Base-by-base conservation (phyloP, 768 basidiomycete genomes). In the Tylopilus rubrobrunneus region DNA sequence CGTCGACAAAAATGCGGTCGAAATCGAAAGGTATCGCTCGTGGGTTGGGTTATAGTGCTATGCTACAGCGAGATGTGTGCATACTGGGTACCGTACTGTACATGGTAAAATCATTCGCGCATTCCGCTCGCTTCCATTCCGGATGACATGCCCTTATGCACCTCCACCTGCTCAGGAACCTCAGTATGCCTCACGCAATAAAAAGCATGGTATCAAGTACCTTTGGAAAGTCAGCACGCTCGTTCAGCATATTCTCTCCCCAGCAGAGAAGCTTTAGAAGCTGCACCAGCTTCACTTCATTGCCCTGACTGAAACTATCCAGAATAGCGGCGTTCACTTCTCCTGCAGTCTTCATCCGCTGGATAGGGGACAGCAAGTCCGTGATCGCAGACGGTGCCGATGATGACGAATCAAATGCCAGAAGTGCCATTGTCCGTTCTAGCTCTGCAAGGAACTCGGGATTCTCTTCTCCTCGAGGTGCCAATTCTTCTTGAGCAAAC, bases 291-390 rank as follows among this genome's bases (percentile, higher is more conserved):
- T 96, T 97, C 52, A 95, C 91, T 31, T 31, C 31, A 31, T 31
- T 31, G 31, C 31, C 31, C 10, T 31, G 31, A 31, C 31, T 89
- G 57, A 93, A 76, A 64, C 87, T 89, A 64, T 94, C 91, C 66
- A 99, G 74, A 51, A 99, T 96, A 31, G 96, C 95, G 1, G 91
- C 88, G 66, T 99, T 99, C 67, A 98, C 85, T 73, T 96, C 92
- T 21, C 89, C 86, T 1, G 95, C 95, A n/a, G 95, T 96, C 73
- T 88, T 89, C 82, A 92, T 81, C 47, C 96, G 80, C 68, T 98
- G 94, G 21, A 84, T 85, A 7, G 31, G 31, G 10, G 31, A 31
- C 7, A 31, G 19, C 39, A 98, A 75, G 51, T 92, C 86, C 19
- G 83, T 77, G 60, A 97, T 92, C 25, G 79, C 61, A 23, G 92